Base-by-base conservation (phyloP, 2,329 filamentous ascomycete genomes). In the Mycosphaerella sp. region DNA sequence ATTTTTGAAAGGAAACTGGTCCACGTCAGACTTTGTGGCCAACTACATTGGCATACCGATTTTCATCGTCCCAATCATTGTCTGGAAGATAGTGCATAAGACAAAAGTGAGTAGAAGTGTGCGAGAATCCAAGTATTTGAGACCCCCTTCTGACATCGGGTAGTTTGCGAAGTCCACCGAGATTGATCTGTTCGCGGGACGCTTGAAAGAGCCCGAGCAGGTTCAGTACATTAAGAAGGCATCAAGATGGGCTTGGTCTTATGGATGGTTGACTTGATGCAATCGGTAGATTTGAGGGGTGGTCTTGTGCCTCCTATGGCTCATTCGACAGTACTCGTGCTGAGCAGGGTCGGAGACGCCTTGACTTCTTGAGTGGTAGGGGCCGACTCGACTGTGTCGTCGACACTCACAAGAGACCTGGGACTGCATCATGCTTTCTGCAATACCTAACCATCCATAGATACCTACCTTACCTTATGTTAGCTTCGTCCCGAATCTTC, bases 31-130 rank as follows among this genome's bases (percentile, higher is more conserved):
- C 50, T 74, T 74, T 59, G 55, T 74, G 3, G 71, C 72, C 0
- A 67, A 67, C 8, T 74, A 74, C 38, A 64, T 74, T 7, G 72
- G 72, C 4, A 74, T 74, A 41, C 72, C 72, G 48, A 64, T 64
- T 21, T 64, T 59, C 38, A 55, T 61, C n/a, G 42, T 73, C n/a
- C 73, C 48, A 4, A 51, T 51, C 34, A 29, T 51, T 17, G 21
- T 51, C 3, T 45, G 48, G 48, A 51, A 51, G 31, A 32, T 51
- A 21, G 42, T 45, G 34, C 42, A 45, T 6, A 45, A 32, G 10
- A 51, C 42, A n/a, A 31, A 51, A 31, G 48, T 45, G 7, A 34
- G 40, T 17, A 11, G 11, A 11, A 6, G 1, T 39, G n/a, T 38
- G 48, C 44, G 26, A 29, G 26, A 10, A 11, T 38, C 11, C 21